phyloP scores from a whole-genome alignment of 1,284 basidiomycete genomes.

The Cerrena zonata region DNA sequence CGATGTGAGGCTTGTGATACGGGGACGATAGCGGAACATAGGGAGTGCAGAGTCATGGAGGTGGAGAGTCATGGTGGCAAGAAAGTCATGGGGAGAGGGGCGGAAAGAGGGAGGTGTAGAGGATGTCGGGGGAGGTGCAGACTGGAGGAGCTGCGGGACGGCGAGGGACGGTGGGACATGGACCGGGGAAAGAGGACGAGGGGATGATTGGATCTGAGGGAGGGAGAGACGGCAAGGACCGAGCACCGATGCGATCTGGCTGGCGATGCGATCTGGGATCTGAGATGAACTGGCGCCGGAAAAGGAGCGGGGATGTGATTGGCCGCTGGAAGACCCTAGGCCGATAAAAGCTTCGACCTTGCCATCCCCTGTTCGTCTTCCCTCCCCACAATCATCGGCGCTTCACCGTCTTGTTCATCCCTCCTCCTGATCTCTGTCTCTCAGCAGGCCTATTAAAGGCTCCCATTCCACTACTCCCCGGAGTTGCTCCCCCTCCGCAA shows the following conservation, averaged over 20 bases:
- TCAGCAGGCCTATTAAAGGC: background rate
- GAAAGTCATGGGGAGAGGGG: background rate
- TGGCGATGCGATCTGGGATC: too few relatives aligned
- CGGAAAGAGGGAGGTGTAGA: background rate
- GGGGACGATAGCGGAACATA: background rate
- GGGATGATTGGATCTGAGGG: too few relatives aligned
- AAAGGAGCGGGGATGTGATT: background rate
- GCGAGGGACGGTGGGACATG: too few relatives aligned
- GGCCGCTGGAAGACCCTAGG: background rate
- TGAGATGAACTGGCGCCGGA: too few relatives aligned
- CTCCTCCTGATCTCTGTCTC: background rate
- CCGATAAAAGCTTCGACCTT: background rate
- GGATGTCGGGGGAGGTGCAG: background rate
- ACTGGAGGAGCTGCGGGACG: background rate
- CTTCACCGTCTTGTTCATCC: background rate
- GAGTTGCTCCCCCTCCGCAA: constrained; percentile 1
- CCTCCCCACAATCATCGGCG: constrained; percentile 1
- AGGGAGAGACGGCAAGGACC: too few relatives aligned
- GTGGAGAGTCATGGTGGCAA: background rate
- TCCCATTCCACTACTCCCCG: background rate
- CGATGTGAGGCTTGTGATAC: background rate
- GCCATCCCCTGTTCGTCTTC: background rate
- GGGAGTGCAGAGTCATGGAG: background rate
- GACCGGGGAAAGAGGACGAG: too few relatives aligned
- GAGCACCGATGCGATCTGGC: too few relatives aligned